A percentile compares a stretch with the other conserved stretches of the same genome.
These are phyloP conservation scores for Pseudocercospora eumusae DNA, from an alignment of 2,329 filamentous ascomycete genomes.

Conservation along the genomic window DNA sequence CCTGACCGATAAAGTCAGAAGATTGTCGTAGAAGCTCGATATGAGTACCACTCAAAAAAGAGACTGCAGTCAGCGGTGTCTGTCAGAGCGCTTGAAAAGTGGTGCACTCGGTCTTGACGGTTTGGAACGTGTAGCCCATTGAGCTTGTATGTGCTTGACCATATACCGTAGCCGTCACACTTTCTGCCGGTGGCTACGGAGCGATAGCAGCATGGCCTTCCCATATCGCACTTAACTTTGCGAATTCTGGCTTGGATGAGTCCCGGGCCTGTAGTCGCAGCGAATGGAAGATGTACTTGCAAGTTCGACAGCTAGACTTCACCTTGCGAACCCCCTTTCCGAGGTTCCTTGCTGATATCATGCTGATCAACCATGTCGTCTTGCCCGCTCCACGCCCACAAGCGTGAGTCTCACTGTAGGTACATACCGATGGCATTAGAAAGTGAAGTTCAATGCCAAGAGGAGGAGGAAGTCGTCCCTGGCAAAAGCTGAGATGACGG, in stretches of 20 bases:
- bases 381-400: not conserved
- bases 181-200: not conserved
- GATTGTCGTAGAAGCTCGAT: not conserved
- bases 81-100: not conserved
- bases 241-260: constrained; percentile 2
- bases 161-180: constrained; percentile 6
- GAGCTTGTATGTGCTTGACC: not conserved
- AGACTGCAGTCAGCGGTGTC: not conserved
- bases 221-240: not conserved
- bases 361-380: not conserved
- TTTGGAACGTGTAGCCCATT: not conserved
- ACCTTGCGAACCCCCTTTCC: not conserved
- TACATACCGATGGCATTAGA: not conserved
- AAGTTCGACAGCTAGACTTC: constrained; percentile 5
- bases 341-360: not conserved
- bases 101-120: no score
- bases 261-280: not conserved
- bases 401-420: not conserved
- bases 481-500: not conserved
- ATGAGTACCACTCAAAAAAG: not conserved
- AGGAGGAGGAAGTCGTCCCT: not conserved
- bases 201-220: not conserved
- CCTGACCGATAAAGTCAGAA: not conserved
- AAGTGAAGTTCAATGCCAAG: not conserved
- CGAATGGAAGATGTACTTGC: constrained; percentile 3